Base-by-base conservation (phyloP, 352 stramenopile species). In the Phytophthora crassamura region DNA sequence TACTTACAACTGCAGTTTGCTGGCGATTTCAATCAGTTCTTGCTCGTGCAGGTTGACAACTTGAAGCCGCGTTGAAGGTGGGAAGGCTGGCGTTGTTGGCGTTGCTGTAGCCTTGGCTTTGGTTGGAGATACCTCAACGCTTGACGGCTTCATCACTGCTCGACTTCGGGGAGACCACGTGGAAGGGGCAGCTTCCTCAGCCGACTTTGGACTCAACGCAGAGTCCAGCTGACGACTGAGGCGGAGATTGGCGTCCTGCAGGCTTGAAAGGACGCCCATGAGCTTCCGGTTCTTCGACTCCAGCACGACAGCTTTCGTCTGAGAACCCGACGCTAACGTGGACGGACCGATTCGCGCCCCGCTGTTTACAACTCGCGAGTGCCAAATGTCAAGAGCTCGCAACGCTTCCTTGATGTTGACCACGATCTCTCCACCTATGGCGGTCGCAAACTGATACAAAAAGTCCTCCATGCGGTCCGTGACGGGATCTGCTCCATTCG, bases 401-500 rank as follows among this genome's bases (percentile, higher is more conserved):
- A 91, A 46, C 14, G 74, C 78, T n/a, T 84, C 76, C 35, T 80
- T 76, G 22, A 91, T 75, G 38, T 87, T 74, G 3, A 91, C 69
- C 12, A 82, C 46, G 20, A 88, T 79, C 56, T 82, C 54, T 15
- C 69, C 74, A 6, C 55, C 35, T 22, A 71, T 33, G 41, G 82
- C 71, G 12, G 59, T 78, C 2, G 80, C 72, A 51, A 83, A 88
- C 5, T 78, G 54, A 25, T 81, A 91, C 34, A 91, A 65, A 33
- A 86, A 80, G 14, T 84, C 75, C 62, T 89, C 80, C 82, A 91
- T 91, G 11, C 64, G 64, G 2, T 84, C 69, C 0, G 71, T 87
- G 22, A 89, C 56, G 5, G 82, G 82, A 36, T 88, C 75, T 3
- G 54, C n/a, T 0, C 71, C 66, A 33, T 64, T 48, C 0, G 2